Conservation (phyloP, 192 early-diverging fungal genomes). For the Backusella parvicylindrica region DNA sequence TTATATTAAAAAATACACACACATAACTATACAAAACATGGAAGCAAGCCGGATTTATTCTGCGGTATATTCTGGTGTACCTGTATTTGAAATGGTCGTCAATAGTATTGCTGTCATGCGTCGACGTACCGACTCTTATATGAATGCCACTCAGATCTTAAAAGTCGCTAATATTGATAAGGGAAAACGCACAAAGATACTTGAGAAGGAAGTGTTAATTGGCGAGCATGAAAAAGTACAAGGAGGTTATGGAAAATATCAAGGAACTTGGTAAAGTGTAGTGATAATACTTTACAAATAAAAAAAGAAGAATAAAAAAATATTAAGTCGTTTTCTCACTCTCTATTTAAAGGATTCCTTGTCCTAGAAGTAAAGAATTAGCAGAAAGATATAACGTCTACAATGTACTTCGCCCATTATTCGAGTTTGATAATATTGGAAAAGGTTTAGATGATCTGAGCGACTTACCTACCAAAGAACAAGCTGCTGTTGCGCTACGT, state of each 20-base stretch:
- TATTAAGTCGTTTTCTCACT: not conserved
- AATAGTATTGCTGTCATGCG: slow-evolving; percentile 77
- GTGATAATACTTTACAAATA: too few species aligned
- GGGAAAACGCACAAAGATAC: slow-evolving; percentile 80
- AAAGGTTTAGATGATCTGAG: not conserved
- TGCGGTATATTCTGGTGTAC: slow-evolving; percentile 61
- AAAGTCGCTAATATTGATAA: slow-evolving; percentile 88
- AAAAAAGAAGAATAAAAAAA: not conserved
- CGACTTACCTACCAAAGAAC: slow-evolving; percentile 26
- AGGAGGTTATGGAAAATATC: slow-evolving; percentile 94
- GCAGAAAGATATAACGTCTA: slow-evolving; percentile 78
- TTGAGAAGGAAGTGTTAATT: slow-evolving; percentile 79
- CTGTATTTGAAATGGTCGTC: slow-evolving; percentile 79
- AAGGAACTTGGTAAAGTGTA: slow-evolving; percentile 72
- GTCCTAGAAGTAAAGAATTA: slow-evolving; percentile 73
- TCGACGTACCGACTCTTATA: slow-evolving; percentile 70
- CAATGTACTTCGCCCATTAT: slow-evolving; percentile 65
- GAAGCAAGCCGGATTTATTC: slow-evolving; percentile 39
- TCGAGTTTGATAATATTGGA: slow-evolving; percentile 65
- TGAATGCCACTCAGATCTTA: slow-evolving; percentile 93
- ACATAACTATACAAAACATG: not conserved
- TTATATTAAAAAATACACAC: not conserved
- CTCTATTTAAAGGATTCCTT: slow-evolving; percentile 70
- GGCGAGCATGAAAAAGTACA: slow-evolving; percentile 90
- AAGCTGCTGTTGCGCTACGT: slow-evolving; percentile 4